These are phyloP conservation scores for Chrysoporthe deuterocubensis DNA, from an alignment of 2,329 filamentous ascomycete genomes.

Conservation along the genomic window DNA sequence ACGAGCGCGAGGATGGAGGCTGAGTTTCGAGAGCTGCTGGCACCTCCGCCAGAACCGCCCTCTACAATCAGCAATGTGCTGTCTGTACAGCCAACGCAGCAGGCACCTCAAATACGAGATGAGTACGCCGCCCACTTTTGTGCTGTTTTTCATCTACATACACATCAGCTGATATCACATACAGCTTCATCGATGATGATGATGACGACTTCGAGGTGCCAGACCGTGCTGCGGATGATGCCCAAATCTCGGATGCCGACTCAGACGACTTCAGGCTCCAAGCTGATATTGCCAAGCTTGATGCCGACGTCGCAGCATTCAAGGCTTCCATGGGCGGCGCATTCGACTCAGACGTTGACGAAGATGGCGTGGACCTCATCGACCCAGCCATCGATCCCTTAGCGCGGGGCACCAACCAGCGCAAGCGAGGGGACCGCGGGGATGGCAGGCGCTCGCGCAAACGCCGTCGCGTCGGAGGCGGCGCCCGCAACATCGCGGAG, in stretches of 20 bases:
- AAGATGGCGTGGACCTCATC: conserved; percentile 17
- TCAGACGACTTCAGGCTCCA: conserved; percentile 47
- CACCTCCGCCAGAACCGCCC: conserved; percentile 12
- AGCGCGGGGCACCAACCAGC: conserved; percentile 27
- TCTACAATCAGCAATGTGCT: conserved; percentile 27
- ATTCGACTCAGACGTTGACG: conserved; percentile 11
- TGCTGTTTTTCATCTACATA: neutral
- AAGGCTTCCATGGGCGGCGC: conserved; percentile 33
- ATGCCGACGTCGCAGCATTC: conserved; percentile 42
- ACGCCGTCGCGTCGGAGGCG: conserved; percentile 5
- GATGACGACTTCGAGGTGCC: conserved; percentile 31
- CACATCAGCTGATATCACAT: neutral
- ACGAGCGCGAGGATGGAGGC: conserved; percentile 21
- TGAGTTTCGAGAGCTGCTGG: conserved; percentile 18
- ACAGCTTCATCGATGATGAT: conserved; percentile 23
- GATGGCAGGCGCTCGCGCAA: conserved; percentile 33
- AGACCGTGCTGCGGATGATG: conserved; percentile 29
- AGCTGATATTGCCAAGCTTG: conserved; percentile 44
- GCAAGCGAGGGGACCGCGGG: conserved; percentile 17
- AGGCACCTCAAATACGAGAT: conserved; percentile 9
- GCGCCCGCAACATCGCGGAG: conserved; percentile 61
- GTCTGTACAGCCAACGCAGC: conserved; percentile 17
- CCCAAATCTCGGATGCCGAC: conserved; percentile 43
- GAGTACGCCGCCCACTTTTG: conserved; percentile 18
- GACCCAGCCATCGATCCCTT: conserved; percentile 23